These are phyloP conservation scores for Musa acuminata DNA, from an alignment of 176 grass and related monocot genomes.

Conservation along the genomic window DNA sequence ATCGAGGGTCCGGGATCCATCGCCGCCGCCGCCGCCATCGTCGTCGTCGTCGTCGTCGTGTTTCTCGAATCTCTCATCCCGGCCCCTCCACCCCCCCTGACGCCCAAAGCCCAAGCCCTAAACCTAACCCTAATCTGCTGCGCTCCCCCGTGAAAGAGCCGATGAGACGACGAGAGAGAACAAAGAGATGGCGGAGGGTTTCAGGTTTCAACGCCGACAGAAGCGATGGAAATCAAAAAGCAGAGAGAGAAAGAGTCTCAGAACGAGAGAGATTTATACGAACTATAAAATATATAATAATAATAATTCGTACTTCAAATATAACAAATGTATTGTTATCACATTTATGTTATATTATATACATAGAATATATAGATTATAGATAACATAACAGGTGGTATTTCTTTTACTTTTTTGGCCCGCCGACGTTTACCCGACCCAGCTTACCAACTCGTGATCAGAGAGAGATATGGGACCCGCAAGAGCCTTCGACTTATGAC, in stretches of 20 bases:
- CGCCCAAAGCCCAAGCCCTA: background rate
- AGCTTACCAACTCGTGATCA: too few species aligned
- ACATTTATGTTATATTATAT: too few species aligned
- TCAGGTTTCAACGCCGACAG: background rate
- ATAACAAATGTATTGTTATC: too few species aligned
- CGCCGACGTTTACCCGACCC: too few species aligned
- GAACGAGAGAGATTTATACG: background rate
- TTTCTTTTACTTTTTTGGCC: too few species aligned
- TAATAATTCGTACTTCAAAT: too few species aligned
- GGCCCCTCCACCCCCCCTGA: too few species aligned
- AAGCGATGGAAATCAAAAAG: background rate
- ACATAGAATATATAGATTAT: too few species aligned
- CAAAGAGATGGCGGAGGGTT: background rate
- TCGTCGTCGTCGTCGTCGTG: background rate
- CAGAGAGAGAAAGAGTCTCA: background rate
- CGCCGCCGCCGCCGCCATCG: background rate
- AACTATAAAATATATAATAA: too few species aligned
- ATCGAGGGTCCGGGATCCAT: background rate
- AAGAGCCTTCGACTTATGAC: too few species aligned
- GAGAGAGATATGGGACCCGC: too few species aligned
- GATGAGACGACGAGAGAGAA: background rate
- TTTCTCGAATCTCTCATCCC: slow-evolving; percentile 2
- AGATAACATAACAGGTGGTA: too few species aligned
- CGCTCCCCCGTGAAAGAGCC: background rate
- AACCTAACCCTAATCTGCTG: background rate